Evolutionary conservation across 2,329 filamentous ascomycete species (phyloP), one percentile per base, ranked within the genome.

Genomic region (Ceratocystis eucalypticola): DNA sequence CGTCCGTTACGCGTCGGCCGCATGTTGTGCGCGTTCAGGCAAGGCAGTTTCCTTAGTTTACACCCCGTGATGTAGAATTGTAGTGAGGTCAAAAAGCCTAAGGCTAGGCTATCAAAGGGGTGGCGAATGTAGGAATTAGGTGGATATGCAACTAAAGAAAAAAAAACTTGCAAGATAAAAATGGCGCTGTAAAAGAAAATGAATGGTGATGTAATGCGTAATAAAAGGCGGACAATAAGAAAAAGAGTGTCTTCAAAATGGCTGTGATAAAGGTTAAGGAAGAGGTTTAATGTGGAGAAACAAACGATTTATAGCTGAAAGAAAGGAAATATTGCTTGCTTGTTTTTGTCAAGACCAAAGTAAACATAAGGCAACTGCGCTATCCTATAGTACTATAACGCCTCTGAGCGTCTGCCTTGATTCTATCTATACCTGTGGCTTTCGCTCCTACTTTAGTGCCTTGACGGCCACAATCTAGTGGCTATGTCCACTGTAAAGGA

Each of bases 21-120:
- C 66, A 68, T 68, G 10, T 50, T 66, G 64, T 30, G 22, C 66
- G 64, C 66, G 66, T 67, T 48, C 25, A 33, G 37, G 48, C 20
- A 20, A 15, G 61, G 50, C 41, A 68, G 64, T 59, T 66, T 37
- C 59, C 44, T 33, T 22, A 48, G 7, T 53, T n/a, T 46, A 20
- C 22, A 10, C 30, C 20, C 5, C 12, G 53, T 15, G 25, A 37
- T 59, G 7, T 15, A 59, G 5, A 10, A 37, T 8, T 15, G 15
- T 37, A n/a, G 17, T 22, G 17, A 37, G n/a, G 55, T 28, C 30
- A 59, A 59, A 37, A 28, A 8, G 12, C 3, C 12, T 25, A 28
- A 12, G 12, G 15, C 12, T 17, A 37, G 28, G n/a, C 3, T 2
- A 20, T 33, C 30, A 8, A 10, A 25, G 25, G 55, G 55, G 12